phyloP scores from a whole-genome alignment of 176 grass and related monocot species.

The Saccharum officinarum region DNA sequence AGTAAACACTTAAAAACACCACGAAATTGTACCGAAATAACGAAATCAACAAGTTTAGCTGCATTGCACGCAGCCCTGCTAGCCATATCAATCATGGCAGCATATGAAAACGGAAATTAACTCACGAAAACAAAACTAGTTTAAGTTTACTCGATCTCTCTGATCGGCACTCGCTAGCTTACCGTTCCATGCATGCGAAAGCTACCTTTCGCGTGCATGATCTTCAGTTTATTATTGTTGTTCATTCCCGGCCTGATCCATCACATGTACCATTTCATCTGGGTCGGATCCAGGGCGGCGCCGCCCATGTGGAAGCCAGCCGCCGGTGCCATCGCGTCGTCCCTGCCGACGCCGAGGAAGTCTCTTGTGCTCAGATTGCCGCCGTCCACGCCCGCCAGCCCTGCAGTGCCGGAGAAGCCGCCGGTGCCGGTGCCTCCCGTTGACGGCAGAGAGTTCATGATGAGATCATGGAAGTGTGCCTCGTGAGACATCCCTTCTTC shows the following conservation, averaged over 20 bases:
- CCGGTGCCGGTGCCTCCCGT: constrained; percentile 24
- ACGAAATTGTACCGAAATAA: not conserved
- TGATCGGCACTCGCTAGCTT: not conserved
- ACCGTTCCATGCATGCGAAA: constrained; percentile 1
- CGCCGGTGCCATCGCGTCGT: constrained; percentile 17
- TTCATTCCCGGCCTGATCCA: not conserved
- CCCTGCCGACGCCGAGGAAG: constrained; percentile 81
- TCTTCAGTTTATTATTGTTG: not conserved
- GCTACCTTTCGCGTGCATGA: not conserved
- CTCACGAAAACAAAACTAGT: too few species aligned
- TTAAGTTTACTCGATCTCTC: not conserved
- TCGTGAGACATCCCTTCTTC: constrained; percentile 40
- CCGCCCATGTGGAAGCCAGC: constrained; percentile 48
- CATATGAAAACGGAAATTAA: too few species aligned
- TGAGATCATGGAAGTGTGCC: constrained; percentile 68
- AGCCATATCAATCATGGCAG: too few species aligned
- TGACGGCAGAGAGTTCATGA: constrained; percentile 61
- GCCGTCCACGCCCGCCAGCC: constrained; percentile 29
- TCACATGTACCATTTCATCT: constrained; percentile 55
- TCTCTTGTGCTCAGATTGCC: constrained; percentile 76
- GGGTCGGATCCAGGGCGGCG: constrained; percentile 51
- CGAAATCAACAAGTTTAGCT: constrained; percentile 2
- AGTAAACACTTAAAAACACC: not conserved
- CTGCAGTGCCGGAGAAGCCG: not conserved
- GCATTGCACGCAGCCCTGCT: not conserved